Evolutionary conservation across 805 yeast genomes (phyloP).

Genomic region (Lachancea meyersii): DNA sequence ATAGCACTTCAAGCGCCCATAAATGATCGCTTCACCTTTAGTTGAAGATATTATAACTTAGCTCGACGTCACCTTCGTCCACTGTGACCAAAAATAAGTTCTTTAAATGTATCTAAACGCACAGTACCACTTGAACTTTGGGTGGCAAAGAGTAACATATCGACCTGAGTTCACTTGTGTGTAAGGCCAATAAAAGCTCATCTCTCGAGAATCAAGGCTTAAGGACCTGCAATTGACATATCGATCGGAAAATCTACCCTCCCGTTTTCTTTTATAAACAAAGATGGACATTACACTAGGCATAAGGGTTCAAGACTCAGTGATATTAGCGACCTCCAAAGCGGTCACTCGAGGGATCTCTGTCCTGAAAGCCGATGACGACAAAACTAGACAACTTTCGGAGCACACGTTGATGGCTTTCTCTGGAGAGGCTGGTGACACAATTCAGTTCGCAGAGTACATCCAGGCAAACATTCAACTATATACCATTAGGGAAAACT

Average conservation of each 20-base stretch:
- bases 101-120: no score
- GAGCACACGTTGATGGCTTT: constrained; percentile 76
- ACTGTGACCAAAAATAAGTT: not conserved
- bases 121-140: not conserved
- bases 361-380: constrained; percentile 69
- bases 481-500: constrained; percentile 76
- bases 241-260: no score
- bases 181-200: not conserved
- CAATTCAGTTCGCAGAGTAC: constrained; percentile 90
- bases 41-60: no score
- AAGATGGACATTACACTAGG: constrained; percentile 88
- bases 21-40: no score
- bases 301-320: constrained; percentile 71
- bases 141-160: constrained; percentile 2
- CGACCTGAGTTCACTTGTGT: not conserved
- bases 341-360: constrained; percentile 91
- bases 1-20: no score
- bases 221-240: not conserved
- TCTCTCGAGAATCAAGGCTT: no score
- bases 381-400: constrained; percentile 70
- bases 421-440: constrained; percentile 96
- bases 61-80: no score
- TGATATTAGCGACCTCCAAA: constrained; percentile 87
- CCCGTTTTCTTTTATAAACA: not conserved
- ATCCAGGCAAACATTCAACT: constrained; percentile 89